A percentile compares a stretch with the other conserved stretches of the same genome.
Evolutionary conservation across 371 early-diverging fungal species (phyloP).

Genomic region (Haplosporangium sp.): DNA sequence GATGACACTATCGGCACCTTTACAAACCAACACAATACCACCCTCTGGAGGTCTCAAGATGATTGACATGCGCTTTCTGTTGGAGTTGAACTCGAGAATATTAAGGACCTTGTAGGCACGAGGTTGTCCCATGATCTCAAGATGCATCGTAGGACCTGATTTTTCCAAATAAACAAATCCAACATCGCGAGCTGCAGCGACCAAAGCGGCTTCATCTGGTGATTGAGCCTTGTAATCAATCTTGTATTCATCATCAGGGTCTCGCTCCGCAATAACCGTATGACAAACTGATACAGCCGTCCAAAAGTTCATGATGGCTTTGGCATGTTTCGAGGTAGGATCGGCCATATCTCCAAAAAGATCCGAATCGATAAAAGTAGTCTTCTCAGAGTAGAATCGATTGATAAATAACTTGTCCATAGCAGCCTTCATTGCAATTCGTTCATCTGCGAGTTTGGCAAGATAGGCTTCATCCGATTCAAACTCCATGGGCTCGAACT

Average conservation of each 20-base stretch:
- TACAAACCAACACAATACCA: conserved; percentile 87
- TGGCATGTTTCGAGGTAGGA: conserved; percentile 61
- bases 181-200: conserved; percentile 89
- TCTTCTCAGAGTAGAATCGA: conserved; percentile 54
- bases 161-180: conserved; percentile 88
- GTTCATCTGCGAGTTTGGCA: conserved; percentile 35
- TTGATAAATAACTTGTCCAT: conserved; percentile 56
- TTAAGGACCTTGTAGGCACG: conserved; percentile 74
- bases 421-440: conserved; percentile 52
- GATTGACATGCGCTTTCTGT: conserved; percentile 89
- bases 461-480: conserved; percentile 34
- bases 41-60: conserved; percentile 75
- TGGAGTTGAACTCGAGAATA: conserved; percentile 86
- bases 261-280: conserved; percentile 75
- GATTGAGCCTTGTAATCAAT: conserved; percentile 92
- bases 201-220: conserved; percentile 95
- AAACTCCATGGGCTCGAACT: conserved; percentile 47
- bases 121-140: conserved; percentile 79
- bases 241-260: conserved; percentile 57
- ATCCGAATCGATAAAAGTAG: conserved; percentile 59
- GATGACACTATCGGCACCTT: conserved; percentile 97
- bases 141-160: conserved; percentile 65
- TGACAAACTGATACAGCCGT: conserved; percentile 84
- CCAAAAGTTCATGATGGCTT: conserved; percentile 78
- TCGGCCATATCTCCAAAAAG: conserved; percentile 57